phyloP scores from a whole-genome alignment of 164 flowering plant genomes.

The Chimonanthus praecox region DNA sequence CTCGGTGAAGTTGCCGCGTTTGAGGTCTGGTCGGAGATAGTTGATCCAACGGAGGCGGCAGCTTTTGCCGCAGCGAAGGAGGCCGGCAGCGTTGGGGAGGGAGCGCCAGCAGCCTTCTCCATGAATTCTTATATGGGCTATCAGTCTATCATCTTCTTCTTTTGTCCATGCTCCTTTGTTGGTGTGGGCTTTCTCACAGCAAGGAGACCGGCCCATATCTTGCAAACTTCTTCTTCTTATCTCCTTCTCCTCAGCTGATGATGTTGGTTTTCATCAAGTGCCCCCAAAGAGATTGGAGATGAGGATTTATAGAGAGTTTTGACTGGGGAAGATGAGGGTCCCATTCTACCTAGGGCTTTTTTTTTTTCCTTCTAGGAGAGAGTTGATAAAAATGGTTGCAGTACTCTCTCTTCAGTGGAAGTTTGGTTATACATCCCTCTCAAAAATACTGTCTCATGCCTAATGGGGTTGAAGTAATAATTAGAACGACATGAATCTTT shows the following conservation, averaged over 20 bases:
- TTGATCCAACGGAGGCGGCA: constrained; percentile 97
- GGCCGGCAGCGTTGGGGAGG: constrained; percentile 95
- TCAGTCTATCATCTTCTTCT: constrained; percentile 92
- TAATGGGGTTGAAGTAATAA: no score
- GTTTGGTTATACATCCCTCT: no score
- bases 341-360: background rate
- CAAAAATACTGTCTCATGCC: no score
- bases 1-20: constrained; percentile 89
- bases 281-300: background rate
- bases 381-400: background rate
- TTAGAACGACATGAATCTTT: no score
- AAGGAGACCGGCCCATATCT: constrained; percentile 93
- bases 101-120: constrained; percentile 99
- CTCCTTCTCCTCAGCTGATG: background rate
- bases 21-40: constrained; percentile 88
- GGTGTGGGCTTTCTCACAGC: constrained; percentile 98
- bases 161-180: constrained; percentile 99
- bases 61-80: constrained; percentile 93
- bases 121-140: constrained; percentile 73
- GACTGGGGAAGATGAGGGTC: background rate
- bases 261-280: background rate
- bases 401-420: background rate
- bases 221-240: background rate
- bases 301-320: background rate
- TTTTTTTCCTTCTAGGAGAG: background rate